Percentiles rank a stretch among this genome's conserved stretches.
Conservation (phyloP, 2,329 filamentous ascomycete species). For the Achaetomium macrosporum region DNA sequence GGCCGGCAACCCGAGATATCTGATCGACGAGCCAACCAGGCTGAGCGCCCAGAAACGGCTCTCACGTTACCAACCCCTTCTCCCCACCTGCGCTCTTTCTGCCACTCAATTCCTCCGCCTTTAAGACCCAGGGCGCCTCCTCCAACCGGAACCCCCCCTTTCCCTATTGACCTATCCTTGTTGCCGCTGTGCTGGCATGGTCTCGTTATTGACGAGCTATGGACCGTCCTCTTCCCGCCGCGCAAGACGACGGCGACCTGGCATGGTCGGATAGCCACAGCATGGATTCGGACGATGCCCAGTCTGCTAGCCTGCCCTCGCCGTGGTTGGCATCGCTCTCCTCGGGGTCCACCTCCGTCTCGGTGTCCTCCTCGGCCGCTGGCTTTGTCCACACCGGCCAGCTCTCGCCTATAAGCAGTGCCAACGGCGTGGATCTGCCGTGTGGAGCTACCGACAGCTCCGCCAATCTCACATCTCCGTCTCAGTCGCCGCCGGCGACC, state of each 20-base stretch:
- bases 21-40: slow-evolving; percentile 25
- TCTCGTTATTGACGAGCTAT: slow-evolving; percentile 41
- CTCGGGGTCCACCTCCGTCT: slow-evolving; percentile 28
- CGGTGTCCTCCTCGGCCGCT: slow-evolving; percentile 26
- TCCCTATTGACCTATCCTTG: slow-evolving; percentile 8
- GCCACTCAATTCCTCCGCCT: slow-evolving; percentile 5
- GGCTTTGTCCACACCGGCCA: slow-evolving; percentile 38
- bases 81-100: slow-evolving; percentile 7
- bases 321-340: slow-evolving; percentile 32
- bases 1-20: slow-evolving; percentile 7
- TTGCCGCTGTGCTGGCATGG: slow-evolving; percentile 32
- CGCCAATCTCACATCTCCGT: slow-evolving; percentile 25
- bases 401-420: slow-evolving; percentile 49
- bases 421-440: slow-evolving; percentile 40
- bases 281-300: slow-evolving; percentile 40
- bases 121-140: slow-evolving; percentile 12
- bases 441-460: slow-evolving; percentile 20
- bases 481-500: slow-evolving; percentile 37
- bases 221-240: slow-evolving; percentile 40
- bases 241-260: slow-evolving; percentile 38
- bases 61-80: slow-evolving; percentile 4
- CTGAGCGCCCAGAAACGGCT: slow-evolving; percentile 1
- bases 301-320: slow-evolving; percentile 31
- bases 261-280: slow-evolving; percentile 43
- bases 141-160: slow-evolving; percentile 12